phyloP scores from a whole-genome alignment of 805 yeast genomes.

The Candida namnaoensis region DNA sequence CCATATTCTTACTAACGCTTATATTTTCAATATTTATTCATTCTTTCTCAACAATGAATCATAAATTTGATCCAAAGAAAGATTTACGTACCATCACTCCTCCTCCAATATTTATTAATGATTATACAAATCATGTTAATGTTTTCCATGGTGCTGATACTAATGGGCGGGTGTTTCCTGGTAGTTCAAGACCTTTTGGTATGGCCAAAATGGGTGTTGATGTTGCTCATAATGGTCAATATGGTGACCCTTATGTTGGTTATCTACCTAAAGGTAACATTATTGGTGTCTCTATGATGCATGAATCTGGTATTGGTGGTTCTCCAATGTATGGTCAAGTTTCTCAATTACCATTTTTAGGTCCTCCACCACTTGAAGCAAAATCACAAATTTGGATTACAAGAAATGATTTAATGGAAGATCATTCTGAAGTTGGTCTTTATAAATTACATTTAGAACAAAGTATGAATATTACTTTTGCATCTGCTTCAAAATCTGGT shows the following conservation, averaged over 20 bases:
- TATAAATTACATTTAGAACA: constrained; percentile 16
- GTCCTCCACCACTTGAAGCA: background rate
- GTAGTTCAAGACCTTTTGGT: constrained; percentile 26
- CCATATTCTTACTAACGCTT: no score
- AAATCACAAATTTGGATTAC: no score
- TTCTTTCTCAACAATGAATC: no score
- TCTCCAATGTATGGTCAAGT: constrained; percentile 28
- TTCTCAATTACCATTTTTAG: constrained; percentile 21
- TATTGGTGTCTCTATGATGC: constrained; percentile 27
- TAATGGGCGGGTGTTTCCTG: constrained; percentile 28
- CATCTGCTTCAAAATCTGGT: constrained; percentile 21
- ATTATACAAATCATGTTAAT: no score
- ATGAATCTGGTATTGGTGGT: constrained; percentile 31
- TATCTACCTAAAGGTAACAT: constrained; percentile 22
- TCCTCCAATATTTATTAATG: no score
- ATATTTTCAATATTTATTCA: no score
- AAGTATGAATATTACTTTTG: constrained; percentile 18
- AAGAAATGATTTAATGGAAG: constrained; percentile 2
- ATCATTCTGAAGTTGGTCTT: constrained; percentile 18
- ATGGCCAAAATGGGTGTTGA: constrained; percentile 30
- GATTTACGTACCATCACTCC: no score
- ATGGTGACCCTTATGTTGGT: constrained; percentile 25
- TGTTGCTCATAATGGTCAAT: constrained; percentile 9
- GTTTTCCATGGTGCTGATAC: constrained; percentile 25
- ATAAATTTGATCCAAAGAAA: no score